Evolutionary conservation across 148 eudicot genomes (phyloP), one percentile per base, ranked within the genome.

Genomic region (Nepenthes mirabilis): DNA sequence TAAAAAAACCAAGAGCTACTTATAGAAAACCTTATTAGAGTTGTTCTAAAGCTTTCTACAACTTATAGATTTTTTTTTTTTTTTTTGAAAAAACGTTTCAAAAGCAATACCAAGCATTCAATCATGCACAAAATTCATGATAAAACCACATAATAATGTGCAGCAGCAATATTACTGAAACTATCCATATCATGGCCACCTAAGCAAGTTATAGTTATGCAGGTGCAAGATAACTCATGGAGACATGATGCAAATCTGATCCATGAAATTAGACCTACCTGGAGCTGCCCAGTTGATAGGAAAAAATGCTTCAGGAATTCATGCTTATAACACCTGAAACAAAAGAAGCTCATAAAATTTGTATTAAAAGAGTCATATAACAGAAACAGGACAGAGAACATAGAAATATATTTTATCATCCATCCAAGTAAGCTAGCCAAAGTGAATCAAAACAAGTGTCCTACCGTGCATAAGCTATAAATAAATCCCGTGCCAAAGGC

Each of bases 301-400:
- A 80, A 89, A 74, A 86, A 89, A 59, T 89, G 82, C 81, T 89
- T 94, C 75, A 94, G 73, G 70, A 82, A 80, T 75, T 94, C 99
- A 79, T 82, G 99, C 60, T 84, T 83, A 57, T 78, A 84, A 62
- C 90, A 84, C 78, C 97, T 94, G 70, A 49, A 64, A 69, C 37
- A 33, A 5, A 59, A 1, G 36, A 14, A 54, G 36, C n/a, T 9
- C 13, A 6, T 5, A 37, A 56, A 47, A 36, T 48, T 33, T 23
- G 23, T 5, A 43, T 37, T 34, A 45, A 33, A 51, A 47, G 11
- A 55, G 35, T 49, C 37, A 52, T 5, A 32, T 13, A 52, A 52
- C 55, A 52, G 14, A 52, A 52, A 3, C 14, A 1, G 55, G 55
- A 14, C 32, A 14, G 14, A 13, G 55, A n/a, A 13, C 5, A 52